phyloP scores from a whole-genome alignment of 2,329 filamentous ascomycete genomes.

The Moelleriella libera region DNA sequence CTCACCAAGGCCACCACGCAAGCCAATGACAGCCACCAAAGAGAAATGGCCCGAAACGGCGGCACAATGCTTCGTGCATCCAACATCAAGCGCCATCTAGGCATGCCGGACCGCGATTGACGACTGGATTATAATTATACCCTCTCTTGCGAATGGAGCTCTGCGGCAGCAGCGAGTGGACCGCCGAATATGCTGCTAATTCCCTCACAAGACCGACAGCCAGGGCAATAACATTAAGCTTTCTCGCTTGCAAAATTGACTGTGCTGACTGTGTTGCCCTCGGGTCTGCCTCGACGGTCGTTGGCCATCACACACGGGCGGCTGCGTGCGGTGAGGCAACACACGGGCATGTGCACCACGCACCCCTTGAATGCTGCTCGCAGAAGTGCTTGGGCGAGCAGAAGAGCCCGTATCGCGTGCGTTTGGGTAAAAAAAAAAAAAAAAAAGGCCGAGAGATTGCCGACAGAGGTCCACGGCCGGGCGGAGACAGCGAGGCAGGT shows the following conservation, averaged over 20 bases:
- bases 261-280: no score
- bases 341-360: not conserved
- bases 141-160: no score
- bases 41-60: not conserved
- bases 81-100: not conserved
- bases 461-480: constrained; percentile 3
- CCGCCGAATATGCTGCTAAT: not conserved
- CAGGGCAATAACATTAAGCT: no score
- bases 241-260: no score
- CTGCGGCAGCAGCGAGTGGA: no score
- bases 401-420: not conserved
- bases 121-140: not conserved
- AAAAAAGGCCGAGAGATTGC: constrained; percentile 6
- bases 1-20: not conserved
- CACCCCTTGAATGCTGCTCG: no score
- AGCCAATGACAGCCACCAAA: constrained; percentile 1
- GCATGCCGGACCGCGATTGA: not conserved
- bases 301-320: not conserved
- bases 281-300: no score
- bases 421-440: not conserved
- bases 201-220: not conserved
- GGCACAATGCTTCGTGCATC: not conserved
- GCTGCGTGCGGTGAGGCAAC: not conserved
- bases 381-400: not conserved
- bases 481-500: not conserved